Base-by-base conservation (phyloP, 768 basidiomycete species). In the Sporobolomyces roseus region DNA sequence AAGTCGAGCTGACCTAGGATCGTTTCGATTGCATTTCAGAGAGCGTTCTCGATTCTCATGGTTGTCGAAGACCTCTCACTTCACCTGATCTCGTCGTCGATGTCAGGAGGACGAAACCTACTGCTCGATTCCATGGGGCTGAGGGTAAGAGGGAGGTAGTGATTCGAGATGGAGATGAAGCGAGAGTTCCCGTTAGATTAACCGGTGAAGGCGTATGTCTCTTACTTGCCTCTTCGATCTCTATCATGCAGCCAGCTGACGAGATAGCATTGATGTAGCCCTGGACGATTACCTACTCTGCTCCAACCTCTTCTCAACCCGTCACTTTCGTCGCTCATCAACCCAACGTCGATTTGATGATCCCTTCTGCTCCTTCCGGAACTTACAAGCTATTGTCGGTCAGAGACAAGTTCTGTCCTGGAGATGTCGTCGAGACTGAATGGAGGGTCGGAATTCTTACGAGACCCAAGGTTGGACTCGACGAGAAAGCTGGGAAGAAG, bases 51-150 rank as follows among this genome's bases (percentile, higher is more conserved):
- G 96, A 98, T 80, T 85, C 85, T 6, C 90, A 91, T 75, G 88
- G 88, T 33, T 97, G 96, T 80, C 88, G 86, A 75, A 84, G 90
- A 30, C 76, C 86, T 12, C 79, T 97, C 21, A 84, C 85, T 12
- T 86, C 87, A 0, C 86, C 87, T n/a, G 89, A 88, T 4, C 79
- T 94, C 38, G 83, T 85, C 10, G 90, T 94, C 56, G 90, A 90
- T 74, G 92, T 99, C 27, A 85, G 87, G 71, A 81, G 89, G 70
- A 83, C 88, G 21, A 86, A 93, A 89, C 91, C 94, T 13, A 92
- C 90, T 1, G 92, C 83, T 27, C 86, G 86, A 78, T 94, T 96
- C 78, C 56, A 65, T 36, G 67, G 69, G 29, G 43, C 51, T 0
- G 81, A 82, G 16, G 81, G 82, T 59, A 82, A 83, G 67, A 84